Evolutionary conservation across 129 eudicot genomes (phyloP).

Genomic region (Solidago caesia): DNA sequence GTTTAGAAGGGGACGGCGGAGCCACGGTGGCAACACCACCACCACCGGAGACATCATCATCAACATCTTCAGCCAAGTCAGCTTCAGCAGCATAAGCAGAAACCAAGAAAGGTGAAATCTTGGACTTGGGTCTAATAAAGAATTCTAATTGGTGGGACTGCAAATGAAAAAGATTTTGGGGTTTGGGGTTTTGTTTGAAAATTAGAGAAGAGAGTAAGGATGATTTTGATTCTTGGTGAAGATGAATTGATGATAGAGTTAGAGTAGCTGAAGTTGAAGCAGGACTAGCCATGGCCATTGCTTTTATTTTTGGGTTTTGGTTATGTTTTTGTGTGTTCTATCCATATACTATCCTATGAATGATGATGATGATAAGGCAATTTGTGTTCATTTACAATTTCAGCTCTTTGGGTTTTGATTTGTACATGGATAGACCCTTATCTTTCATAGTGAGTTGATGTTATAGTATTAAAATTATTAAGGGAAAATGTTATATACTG

Average conservation of each 20-base stretch:
- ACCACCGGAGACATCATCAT: slow-evolving; percentile 37
- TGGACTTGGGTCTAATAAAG: slow-evolving; percentile 25
- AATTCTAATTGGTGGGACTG: slow-evolving; percentile 36
- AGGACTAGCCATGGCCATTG: slow-evolving; percentile 28
- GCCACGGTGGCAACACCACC: slow-evolving; percentile 37
- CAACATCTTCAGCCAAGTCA: slow-evolving; percentile 50
- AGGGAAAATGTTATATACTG: no score
- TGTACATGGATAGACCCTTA: neutral
- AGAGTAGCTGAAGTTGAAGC: slow-evolving; percentile 44
- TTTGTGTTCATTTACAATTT: slow-evolving; percentile 12
- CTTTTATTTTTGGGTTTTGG: slow-evolving; percentile 5
- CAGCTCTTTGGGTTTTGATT: slow-evolving; percentile 9
- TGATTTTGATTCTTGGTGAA: slow-evolving; percentile 42
- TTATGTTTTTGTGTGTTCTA: slow-evolving; percentile 32
- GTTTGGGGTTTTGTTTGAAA: slow-evolving; percentile 44
- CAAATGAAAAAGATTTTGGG: slow-evolving; percentile 38
- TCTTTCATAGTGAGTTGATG: neutral
- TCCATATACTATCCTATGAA: slow-evolving; percentile 18
- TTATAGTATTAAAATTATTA: no score
- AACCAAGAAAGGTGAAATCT: slow-evolving; percentile 35
- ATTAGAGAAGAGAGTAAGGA: slow-evolving; percentile 37
- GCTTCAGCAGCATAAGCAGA: slow-evolving; percentile 61
- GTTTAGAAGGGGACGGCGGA: slow-evolving; percentile 44
- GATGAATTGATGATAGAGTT: slow-evolving; percentile 42
- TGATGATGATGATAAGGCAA: slow-evolving; percentile 39